Percentiles rank a stretch among this genome's conserved stretches.
phyloP scores from a whole-genome alignment of 2,329 filamentous ascomycete genomes.

The Hypoxylon sp. region DNA sequence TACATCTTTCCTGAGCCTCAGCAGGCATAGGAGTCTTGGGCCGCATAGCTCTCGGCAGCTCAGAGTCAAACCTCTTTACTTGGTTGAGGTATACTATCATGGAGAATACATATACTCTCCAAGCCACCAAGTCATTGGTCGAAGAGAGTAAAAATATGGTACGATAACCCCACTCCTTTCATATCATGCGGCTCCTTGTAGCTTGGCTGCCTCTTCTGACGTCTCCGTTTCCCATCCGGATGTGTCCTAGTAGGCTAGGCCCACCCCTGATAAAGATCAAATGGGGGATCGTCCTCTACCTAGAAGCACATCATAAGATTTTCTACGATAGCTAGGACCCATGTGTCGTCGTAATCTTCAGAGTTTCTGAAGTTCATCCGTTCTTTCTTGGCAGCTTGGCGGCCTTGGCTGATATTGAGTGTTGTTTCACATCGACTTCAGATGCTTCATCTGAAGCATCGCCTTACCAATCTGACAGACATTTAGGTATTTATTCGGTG shows the following conservation, averaged over 20 bases:
- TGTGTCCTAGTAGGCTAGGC: slow-evolving; percentile 1
- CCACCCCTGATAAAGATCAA: slow-evolving; percentile 26
- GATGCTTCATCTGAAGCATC: slow-evolving; percentile 39
- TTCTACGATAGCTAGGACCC: slow-evolving; percentile 23
- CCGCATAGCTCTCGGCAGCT: slow-evolving; percentile 7
- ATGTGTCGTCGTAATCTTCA: slow-evolving; percentile 33
- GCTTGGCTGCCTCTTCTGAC: slow-evolving; percentile 26
- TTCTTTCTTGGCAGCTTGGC: slow-evolving; percentile 38
- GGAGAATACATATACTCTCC: slow-evolving; percentile 1
- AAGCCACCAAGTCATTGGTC: slow-evolving; percentile 4
- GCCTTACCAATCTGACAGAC: background rate
- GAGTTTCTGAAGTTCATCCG: slow-evolving; percentile 24
- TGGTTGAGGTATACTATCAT: slow-evolving; percentile 11
- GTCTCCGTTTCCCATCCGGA: slow-evolving; percentile 11
- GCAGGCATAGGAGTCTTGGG: too few species aligned
- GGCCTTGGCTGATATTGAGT: slow-evolving; percentile 8
- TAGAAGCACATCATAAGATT: slow-evolving; percentile 36
- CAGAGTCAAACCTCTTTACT: slow-evolving; percentile 7
- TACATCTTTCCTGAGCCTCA: too few species aligned
- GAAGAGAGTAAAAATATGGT: slow-evolving; percentile 17
- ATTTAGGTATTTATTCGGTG: slow-evolving; percentile 17
- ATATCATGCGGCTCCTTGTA: slow-evolving; percentile 37
- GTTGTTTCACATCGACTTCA: slow-evolving; percentile 45
- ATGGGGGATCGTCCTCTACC: slow-evolving; percentile 34
- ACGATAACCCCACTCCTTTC: slow-evolving; percentile 28